phyloP scores from a whole-genome alignment of 192 early-diverging fungal species.

The Chytriomyces sp. region DNA sequence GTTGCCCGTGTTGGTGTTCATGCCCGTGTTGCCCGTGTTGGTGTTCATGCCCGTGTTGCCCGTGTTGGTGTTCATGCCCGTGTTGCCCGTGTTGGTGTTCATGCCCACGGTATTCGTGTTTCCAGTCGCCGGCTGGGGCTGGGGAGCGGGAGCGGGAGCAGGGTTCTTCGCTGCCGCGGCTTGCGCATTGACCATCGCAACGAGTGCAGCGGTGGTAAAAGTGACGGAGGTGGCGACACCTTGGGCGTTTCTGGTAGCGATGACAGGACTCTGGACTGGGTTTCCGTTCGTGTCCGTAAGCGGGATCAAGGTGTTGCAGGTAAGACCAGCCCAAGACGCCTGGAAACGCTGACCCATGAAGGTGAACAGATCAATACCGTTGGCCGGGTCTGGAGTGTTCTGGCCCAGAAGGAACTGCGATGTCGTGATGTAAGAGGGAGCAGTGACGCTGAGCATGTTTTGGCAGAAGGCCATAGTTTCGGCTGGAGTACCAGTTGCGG shows the following conservation, averaged over 20 bases:
- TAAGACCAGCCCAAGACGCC: too few species aligned
- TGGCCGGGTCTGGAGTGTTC: slow-evolving; percentile 10
- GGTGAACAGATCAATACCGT: slow-evolving; percentile 25
- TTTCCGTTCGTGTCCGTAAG: not conserved
- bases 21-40: too few species aligned
- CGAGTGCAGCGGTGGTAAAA: slow-evolving; percentile 7
- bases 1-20: too few species aligned
- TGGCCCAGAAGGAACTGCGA: slow-evolving; percentile 11
- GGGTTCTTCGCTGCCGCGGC: slow-evolving; percentile 2
- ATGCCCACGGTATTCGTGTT: too few species aligned
- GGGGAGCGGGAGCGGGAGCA: not conserved
- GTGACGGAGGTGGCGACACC: not conserved
- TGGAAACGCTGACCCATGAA: slow-evolving; percentile 18
- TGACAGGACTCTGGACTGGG: not conserved
- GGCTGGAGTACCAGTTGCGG: slow-evolving; percentile 1
- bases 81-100: too few species aligned
- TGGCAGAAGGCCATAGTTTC: slow-evolving; percentile 2
- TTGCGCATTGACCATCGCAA: not conserved
- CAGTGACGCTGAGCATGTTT: too few species aligned
- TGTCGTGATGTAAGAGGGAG: too few species aligned
- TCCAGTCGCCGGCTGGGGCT: not conserved
- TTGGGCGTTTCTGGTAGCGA: not conserved
- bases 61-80: too few species aligned
- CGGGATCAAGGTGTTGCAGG: slow-evolving; percentile 14
- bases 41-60: too few species aligned